These are phyloP conservation scores for Letharia columbiana DNA, from an alignment of 495 filamentous ascomycete genomes.

Conservation along the genomic window DNA sequence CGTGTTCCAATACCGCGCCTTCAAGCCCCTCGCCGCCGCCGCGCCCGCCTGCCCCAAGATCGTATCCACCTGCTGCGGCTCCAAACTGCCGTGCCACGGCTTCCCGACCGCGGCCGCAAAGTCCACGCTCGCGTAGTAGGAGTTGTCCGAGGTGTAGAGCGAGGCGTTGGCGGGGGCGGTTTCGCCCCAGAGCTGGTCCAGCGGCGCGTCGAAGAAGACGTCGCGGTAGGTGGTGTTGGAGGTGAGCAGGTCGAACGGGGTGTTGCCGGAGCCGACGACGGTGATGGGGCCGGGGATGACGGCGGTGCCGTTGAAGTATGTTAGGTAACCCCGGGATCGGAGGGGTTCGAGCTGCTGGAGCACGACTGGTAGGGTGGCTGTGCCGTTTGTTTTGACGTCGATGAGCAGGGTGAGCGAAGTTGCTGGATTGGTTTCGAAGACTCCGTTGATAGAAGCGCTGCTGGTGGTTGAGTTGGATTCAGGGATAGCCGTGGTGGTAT, in stretches of 20 bases:
- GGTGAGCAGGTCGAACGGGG: slow-evolving; percentile 42
- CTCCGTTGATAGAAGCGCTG: slow-evolving; percentile 37
- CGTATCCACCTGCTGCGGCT: slow-evolving; percentile 43
- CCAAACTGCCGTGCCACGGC: slow-evolving; percentile 29
- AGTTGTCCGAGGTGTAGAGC: slow-evolving; percentile 30
- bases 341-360: slow-evolving; percentile 46
- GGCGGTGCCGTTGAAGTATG: slow-evolving; percentile 43
- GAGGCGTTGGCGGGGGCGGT: slow-evolving; percentile 4
- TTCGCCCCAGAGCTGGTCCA: slow-evolving; percentile 33
- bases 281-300: slow-evolving; percentile 50
- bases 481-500: not conserved
- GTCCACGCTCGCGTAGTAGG: slow-evolving; percentile 38
- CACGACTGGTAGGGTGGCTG: slow-evolving; percentile 41
- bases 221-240: slow-evolving; percentile 46
- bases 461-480: slow-evolving; percentile 33
- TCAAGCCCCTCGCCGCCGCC: slow-evolving; percentile 56
- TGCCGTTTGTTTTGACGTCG: slow-evolving; percentile 37
- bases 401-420: slow-evolving; percentile 31
- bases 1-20: slow-evolving; percentile 65
- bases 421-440: slow-evolving; percentile 44
- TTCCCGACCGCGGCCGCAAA: slow-evolving; percentile 34
- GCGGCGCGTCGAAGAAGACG: slow-evolving; percentile 60
- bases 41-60: slow-evolving; percentile 52
- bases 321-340: slow-evolving; percentile 49
- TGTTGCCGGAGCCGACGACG: slow-evolving; percentile 59